These are phyloP conservation scores for Sabuloglossum arenarium DNA, from an alignment of 495 filamentous ascomycete genomes.

Conservation along the genomic window DNA sequence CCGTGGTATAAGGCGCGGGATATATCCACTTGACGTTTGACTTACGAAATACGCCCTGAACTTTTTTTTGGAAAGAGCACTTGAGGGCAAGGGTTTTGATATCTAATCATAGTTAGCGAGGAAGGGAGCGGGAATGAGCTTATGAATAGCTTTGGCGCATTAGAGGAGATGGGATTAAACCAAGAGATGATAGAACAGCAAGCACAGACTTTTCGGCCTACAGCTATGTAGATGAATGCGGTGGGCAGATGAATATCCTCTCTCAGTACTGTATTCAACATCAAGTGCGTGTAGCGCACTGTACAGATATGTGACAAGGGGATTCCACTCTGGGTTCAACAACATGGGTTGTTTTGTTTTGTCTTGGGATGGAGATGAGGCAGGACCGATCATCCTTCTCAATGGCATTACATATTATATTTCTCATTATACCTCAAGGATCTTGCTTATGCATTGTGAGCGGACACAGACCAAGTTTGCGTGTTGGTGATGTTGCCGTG, in stretches of 20 bases:
- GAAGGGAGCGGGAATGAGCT: not conserved
- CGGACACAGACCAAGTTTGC: too few relatives aligned
- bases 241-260: not conserved
- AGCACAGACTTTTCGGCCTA: not conserved
- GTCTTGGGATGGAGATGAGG: too few relatives aligned
- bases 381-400: too few relatives aligned
- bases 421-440: too few relatives aligned
- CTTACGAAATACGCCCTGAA: not conserved
- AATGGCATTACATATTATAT: too few relatives aligned
- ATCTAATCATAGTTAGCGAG: not conserved
- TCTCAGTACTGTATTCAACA: not conserved
- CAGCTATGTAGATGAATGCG: not conserved
- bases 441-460: too few relatives aligned
- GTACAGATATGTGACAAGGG: too few relatives aligned
- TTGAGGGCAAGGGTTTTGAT: not conserved
- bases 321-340: too few relatives aligned
- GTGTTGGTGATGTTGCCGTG: too few relatives aligned
- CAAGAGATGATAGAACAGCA: not conserved
- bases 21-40: not conserved
- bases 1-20: conserved; percentile 35
- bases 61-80: not conserved
- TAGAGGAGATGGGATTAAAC: not conserved
- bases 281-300: too few relatives aligned
- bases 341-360: too few relatives aligned
- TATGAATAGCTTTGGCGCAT: not conserved